phyloP scores from a whole-genome alignment of 495 filamentous ascomycete genomes.

The Podospora didyma region DNA sequence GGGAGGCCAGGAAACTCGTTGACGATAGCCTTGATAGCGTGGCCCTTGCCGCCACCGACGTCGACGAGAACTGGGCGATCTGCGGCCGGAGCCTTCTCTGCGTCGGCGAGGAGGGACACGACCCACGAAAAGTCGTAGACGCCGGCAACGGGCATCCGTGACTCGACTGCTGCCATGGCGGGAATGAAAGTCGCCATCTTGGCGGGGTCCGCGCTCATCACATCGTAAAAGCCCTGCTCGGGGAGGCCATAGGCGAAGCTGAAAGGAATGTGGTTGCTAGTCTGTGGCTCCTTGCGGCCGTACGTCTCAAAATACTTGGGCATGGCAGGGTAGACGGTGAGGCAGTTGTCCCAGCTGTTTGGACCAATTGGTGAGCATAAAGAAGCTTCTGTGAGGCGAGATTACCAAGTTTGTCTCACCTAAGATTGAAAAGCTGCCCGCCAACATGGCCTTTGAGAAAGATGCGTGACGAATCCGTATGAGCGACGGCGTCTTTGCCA shows the following conservation, averaged over 20 bases:
- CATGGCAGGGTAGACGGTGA: not conserved
- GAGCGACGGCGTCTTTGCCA: conserved; percentile 3
- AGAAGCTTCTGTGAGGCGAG: not conserved
- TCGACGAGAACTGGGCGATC: conserved; percentile 35
- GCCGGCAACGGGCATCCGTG: conserved; percentile 1
- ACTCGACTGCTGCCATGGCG: not conserved
- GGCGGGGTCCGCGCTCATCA: conserved; percentile 1
- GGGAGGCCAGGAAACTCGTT: conserved; percentile 28
- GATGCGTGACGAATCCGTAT: conserved; percentile 1
- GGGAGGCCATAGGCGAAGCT: conserved; percentile 7
- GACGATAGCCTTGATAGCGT: conserved; percentile 33
- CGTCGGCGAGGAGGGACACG: conserved; percentile 5
- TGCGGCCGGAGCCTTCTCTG: conserved; percentile 1
- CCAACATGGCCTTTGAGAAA: not conserved
- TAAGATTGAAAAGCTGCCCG: not conserved
- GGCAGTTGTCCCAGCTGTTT: conserved; percentile 6
- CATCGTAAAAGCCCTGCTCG: conserved; percentile 7
- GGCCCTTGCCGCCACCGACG: conserved; percentile 40
- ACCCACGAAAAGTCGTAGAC: conserved; percentile 18
- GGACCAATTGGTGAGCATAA: not conserved
- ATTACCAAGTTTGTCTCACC: not conserved
- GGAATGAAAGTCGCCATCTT: not conserved
- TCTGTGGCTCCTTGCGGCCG: conserved; percentile 17
- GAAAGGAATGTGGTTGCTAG: conserved; percentile 3
- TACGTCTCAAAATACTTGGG: conserved; percentile 13